phyloP scores from a whole-genome alignment of 2,329 filamentous ascomycete genomes.

The Trichoderma polysporum region DNA sequence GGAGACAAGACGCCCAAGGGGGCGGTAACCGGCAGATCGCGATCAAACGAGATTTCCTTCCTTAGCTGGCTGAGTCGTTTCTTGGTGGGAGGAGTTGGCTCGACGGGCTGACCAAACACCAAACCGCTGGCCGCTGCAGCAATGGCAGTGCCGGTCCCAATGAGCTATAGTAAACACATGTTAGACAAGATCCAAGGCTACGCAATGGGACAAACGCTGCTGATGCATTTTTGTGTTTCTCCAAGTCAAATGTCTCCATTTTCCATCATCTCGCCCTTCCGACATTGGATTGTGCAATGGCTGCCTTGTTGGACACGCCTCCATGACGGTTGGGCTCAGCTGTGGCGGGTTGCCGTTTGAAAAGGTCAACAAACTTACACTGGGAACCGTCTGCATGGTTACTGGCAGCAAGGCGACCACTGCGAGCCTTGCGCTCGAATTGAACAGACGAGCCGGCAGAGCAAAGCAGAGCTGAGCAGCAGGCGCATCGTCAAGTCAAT shows the following conservation, averaged over 20 bases:
- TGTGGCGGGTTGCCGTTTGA: background rate
- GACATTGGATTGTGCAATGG: background rate
- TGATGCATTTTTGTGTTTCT: background rate
- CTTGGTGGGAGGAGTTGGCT: conserved; percentile 33
- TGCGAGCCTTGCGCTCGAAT: conserved; percentile 38
- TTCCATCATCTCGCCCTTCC: background rate
- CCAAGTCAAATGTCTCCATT: background rate
- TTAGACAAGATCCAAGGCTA: conserved; percentile 4
- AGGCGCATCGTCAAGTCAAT: conserved; percentile 32
- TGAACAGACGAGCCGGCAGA: conserved; percentile 30
- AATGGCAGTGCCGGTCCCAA: conserved; percentile 61
- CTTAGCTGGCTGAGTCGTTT: conserved; percentile 31
- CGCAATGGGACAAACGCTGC: conserved; percentile 16
- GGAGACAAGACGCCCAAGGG: conserved; percentile 29
- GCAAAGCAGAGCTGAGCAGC: conserved; percentile 23
- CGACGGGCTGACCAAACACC: conserved; percentile 56
- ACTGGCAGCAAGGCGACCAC: conserved; percentile 39
- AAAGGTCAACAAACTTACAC: conserved; percentile 39
- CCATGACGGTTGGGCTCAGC: conserved; percentile 8
- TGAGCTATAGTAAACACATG: conserved; percentile 46
- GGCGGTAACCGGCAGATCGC: conserved; percentile 34
- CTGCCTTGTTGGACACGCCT: background rate
- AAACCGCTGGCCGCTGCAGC: conserved; percentile 60
- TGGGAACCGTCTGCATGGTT: conserved; percentile 56
- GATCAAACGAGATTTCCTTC: conserved; percentile 37